A percentile compares a stretch with the other conserved stretches of the same genome.
Conservation (phyloP, 139 green algal species). For the Tetradesmus lagerheimii region DNA sequence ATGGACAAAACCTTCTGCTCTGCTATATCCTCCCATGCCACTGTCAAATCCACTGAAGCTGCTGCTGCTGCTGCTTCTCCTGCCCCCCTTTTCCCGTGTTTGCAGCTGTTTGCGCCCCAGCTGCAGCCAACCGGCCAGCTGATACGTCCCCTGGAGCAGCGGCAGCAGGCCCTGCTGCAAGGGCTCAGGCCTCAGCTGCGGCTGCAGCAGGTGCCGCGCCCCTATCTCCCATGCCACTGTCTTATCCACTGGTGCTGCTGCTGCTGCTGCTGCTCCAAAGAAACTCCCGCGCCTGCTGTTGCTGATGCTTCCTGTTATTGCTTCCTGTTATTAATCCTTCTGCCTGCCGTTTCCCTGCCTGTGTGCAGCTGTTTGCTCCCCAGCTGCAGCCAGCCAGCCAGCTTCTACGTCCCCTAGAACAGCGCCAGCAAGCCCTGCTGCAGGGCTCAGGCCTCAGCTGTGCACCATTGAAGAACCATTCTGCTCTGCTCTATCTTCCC, state of each 20-base stretch:
- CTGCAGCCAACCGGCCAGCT: too few species aligned
- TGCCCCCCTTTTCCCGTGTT: not conserved
- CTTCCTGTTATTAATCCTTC: not conserved
- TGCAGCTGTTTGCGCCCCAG: not conserved
- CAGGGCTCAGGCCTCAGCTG: slow-evolving; percentile 8
- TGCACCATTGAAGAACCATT: too few species aligned
- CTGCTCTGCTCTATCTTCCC: too few species aligned
- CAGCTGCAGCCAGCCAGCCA: slow-evolving; percentile 7
- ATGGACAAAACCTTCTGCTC: too few species aligned
- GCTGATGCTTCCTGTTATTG: not conserved
- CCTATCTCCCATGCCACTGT: too few species aligned
- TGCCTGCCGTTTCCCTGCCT: too few species aligned
- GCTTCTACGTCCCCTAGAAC: not conserved
- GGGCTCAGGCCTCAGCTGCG: not conserved
- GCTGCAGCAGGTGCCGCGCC: slow-evolving; percentile 13
- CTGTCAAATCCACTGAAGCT: too few species aligned
- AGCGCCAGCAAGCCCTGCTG: slow-evolving; percentile 3
- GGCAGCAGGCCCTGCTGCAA: not conserved
- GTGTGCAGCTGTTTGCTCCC: not conserved
- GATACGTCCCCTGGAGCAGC: too few species aligned
- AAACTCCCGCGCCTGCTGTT: slow-evolving; percentile 9
- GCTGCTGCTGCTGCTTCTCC: not conserved
- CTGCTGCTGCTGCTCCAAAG: not conserved
- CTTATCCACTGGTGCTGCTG: not conserved
- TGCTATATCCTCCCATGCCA: too few species aligned